Conservation (phyloP, 345 rosid species). For the Psidium guajava region DNA sequence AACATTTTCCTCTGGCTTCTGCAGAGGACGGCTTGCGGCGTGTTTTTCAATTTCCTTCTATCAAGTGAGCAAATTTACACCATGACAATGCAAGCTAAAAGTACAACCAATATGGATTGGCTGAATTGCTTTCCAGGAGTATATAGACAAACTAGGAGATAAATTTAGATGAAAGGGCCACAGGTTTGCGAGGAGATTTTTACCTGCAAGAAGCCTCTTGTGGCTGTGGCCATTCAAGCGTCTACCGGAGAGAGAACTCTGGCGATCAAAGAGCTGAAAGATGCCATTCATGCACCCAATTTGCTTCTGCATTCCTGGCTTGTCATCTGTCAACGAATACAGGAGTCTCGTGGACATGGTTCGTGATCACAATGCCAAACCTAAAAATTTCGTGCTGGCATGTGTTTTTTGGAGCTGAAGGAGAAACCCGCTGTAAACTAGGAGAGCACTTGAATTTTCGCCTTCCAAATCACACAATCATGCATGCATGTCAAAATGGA, state of each 20-base stretch:
- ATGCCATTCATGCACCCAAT: constrained; percentile 88
- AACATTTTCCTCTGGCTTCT: not conserved
- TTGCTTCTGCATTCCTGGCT: constrained; percentile 60
- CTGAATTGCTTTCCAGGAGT: not conserved
- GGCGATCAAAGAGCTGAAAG: constrained; percentile 68
- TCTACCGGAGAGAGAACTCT: constrained; percentile 42
- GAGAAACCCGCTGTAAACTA: not conserved
- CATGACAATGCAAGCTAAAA: not conserved
- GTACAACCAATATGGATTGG: not conserved
- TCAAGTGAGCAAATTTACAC: not conserved
- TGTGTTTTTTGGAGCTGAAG: not conserved
- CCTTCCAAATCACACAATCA: not conserved
- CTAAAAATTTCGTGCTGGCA: not conserved
- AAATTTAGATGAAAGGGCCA: not conserved
- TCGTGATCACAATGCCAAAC: not conserved
- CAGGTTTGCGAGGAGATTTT: not conserved
- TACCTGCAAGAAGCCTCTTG: constrained; percentile 48
- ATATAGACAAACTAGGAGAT: not conserved
- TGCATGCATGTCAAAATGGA: not conserved
- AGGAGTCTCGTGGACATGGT: constrained; percentile 63
- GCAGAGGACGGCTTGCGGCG: not conserved
- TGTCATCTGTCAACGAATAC: constrained; percentile 57
- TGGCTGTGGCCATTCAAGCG: constrained; percentile 25
- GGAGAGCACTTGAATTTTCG: not conserved
- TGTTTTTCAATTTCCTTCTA: not conserved